Evolutionary conservation across 768 basidiomycete genomes (phyloP).

Genomic region (Rhodosporidiobolus sp.): DNA sequence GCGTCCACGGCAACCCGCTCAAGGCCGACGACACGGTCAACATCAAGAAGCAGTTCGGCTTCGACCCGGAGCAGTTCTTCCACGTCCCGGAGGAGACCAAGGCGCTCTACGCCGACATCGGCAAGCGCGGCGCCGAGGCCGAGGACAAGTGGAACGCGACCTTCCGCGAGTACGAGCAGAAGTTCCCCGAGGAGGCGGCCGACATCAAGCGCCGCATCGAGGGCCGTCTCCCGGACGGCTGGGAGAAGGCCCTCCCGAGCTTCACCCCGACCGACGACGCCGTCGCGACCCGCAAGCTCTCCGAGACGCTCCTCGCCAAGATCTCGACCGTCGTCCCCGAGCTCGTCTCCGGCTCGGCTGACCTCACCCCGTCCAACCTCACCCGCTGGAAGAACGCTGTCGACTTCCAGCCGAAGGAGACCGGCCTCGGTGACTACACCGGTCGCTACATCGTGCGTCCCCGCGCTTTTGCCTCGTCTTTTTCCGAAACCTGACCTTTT

Average conservation of each 20-base stretch:
- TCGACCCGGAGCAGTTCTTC: conserved; percentile 74
- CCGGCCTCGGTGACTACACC: conserved; percentile 73
- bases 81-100: conserved; percentile 71
- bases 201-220: conserved; percentile 81
- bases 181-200: conserved; percentile 77
- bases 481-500: neutral
- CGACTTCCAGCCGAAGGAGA: conserved; percentile 89
- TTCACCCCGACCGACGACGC: conserved; percentile 81
- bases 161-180: conserved; percentile 67
- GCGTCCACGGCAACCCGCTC: conserved; percentile 88
- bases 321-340: conserved; percentile 75
- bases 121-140: conserved; percentile 67
- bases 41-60: conserved; percentile 78
- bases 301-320: conserved; percentile 78
- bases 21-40: conserved; percentile 84
- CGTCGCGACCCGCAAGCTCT: conserved; percentile 86
- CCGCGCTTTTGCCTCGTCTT: too few relatives aligned
- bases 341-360: conserved; percentile 52
- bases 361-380: conserved; percentile 46
- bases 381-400: conserved; percentile 77
- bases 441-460: conserved; percentile 69
- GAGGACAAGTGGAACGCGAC: conserved; percentile 69
- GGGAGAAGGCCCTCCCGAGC: conserved; percentile 80
- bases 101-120: conserved; percentile 64
- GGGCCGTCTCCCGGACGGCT: conserved; percentile 75